Percentiles rank a stretch among this genome's conserved stretches.
Conservation (phyloP, 2,329 filamentous ascomycete genomes). For the Cadophora malorum region DNA sequence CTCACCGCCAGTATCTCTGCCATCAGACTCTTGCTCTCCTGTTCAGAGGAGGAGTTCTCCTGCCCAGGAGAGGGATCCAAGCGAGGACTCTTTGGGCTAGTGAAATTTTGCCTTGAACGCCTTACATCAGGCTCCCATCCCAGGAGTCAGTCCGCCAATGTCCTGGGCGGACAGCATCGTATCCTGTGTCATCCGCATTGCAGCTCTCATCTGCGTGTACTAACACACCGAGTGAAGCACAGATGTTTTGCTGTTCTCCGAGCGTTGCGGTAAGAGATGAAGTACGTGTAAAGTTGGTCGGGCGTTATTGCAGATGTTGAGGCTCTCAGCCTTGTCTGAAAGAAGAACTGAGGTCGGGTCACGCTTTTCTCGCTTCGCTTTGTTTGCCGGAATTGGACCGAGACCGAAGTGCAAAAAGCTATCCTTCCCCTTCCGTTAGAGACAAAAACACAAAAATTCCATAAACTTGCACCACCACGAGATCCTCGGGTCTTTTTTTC, state of each 20-base stretch:
- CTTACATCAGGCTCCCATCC: conserved; percentile 5
- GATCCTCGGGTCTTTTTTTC: not conserved
- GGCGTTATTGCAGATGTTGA: not conserved
- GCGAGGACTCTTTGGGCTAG: not conserved
- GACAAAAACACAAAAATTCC: not conserved
- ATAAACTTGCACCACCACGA: not conserved
- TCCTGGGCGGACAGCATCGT: not conserved
- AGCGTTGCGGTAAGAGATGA: not conserved
- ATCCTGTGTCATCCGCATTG: not conserved
- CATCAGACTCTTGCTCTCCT: not conserved
- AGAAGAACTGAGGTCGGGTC: no score
- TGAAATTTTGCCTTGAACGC: conserved; percentile 2
- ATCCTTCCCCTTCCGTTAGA: not conserved
- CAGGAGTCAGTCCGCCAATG: not conserved
- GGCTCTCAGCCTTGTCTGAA: conserved; percentile 1
- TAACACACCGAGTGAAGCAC: not conserved
- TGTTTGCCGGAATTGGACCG: not conserved
- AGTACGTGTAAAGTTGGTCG: not conserved
- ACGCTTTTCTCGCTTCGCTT: not conserved
- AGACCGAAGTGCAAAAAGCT: not conserved
- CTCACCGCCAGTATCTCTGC: not conserved
- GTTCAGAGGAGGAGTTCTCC: no score
- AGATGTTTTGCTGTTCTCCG: not conserved
- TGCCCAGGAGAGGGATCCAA: not conserved
- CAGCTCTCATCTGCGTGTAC: not conserved